Conservation (phyloP, 805 yeast species). For the Kluyveromyces lactis region DNA sequence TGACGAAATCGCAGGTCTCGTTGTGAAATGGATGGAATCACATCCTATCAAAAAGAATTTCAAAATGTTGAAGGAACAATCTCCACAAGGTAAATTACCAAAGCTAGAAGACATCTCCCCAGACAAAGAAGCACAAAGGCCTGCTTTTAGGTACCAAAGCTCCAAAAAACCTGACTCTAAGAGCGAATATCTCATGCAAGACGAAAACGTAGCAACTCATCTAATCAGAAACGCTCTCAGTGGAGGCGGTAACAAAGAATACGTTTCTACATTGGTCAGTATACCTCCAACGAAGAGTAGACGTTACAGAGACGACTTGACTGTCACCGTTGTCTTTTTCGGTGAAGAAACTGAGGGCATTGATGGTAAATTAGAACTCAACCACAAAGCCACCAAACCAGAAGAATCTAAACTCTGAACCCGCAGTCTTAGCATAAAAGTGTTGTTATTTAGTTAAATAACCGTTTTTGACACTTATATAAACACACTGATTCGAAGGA, state of each 20-base stretch:
- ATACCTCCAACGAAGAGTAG: slow-evolving; percentile 90
- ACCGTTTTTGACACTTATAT: no score
- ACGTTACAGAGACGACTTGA: slow-evolving; percentile 88
- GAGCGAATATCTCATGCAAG: slow-evolving; percentile 55
- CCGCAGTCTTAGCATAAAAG: no score
- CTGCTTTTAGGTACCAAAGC: slow-evolving; percentile 57
- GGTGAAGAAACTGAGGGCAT: slow-evolving; percentile 42
- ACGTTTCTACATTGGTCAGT: slow-evolving; percentile 78
- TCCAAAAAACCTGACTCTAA: slow-evolving; percentile 18
- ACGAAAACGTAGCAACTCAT: slow-evolving; percentile 86
- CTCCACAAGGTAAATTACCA: slow-evolving; percentile 39
- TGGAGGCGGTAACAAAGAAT: slow-evolving; percentile 82
- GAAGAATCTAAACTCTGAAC: slow-evolving; percentile 20
- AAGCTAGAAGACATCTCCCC: slow-evolving; percentile 54
- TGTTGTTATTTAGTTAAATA: no score
- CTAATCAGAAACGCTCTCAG: slow-evolving; percentile 86
- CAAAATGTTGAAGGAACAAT: slow-evolving; percentile 7
- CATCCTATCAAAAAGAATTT: slow-evolving; percentile 25
- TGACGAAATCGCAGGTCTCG: slow-evolving; percentile 87
- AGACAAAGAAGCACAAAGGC: slow-evolving; percentile 50
- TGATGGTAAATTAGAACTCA: slow-evolving; percentile 18
- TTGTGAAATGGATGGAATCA: slow-evolving; percentile 85
- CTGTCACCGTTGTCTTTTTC: slow-evolving; percentile 92
- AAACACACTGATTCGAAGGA: no score
- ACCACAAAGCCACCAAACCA: slow-evolving; percentile 20